Conservation (phyloP, 148 eudicot species). For the Vaccinium vitisidaea region DNA sequence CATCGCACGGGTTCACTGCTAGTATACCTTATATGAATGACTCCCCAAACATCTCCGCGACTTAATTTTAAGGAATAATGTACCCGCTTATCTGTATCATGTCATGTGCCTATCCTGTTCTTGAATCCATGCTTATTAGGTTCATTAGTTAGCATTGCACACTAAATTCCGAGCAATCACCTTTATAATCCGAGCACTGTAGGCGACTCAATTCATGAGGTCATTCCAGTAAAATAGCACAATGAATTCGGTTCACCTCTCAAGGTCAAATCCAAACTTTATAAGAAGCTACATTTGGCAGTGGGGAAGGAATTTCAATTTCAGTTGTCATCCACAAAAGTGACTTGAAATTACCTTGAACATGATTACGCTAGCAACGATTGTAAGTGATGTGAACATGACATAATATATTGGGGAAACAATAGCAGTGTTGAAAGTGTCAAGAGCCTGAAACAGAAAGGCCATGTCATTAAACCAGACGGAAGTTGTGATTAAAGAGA, state of each 20-base stretch:
- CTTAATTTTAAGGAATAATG: not conserved
- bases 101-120: not conserved
- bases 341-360: constrained; percentile 45
- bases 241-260: not conserved
- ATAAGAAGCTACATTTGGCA: not conserved
- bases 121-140: no score
- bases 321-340: not conserved
- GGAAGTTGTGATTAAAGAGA: not conserved
- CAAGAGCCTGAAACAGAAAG: constrained; percentile 54
- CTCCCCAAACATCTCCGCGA: no score
- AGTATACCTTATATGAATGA: no score
- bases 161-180: not conserved
- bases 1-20: no score
- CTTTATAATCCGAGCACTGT: not conserved
- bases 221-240: not conserved
- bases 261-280: not conserved
- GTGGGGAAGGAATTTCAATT: not conserved
- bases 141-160: not conserved
- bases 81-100: not conserved
- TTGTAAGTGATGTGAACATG: constrained; percentile 66
- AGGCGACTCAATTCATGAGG: not conserved
- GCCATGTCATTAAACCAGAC: not conserved
- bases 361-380: constrained; percentile 63
- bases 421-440: constrained; percentile 57
- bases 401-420: constrained; percentile 71